phyloP scores from a whole-genome alignment of 257 asterid species.

The Linderniella brevidens region DNA sequence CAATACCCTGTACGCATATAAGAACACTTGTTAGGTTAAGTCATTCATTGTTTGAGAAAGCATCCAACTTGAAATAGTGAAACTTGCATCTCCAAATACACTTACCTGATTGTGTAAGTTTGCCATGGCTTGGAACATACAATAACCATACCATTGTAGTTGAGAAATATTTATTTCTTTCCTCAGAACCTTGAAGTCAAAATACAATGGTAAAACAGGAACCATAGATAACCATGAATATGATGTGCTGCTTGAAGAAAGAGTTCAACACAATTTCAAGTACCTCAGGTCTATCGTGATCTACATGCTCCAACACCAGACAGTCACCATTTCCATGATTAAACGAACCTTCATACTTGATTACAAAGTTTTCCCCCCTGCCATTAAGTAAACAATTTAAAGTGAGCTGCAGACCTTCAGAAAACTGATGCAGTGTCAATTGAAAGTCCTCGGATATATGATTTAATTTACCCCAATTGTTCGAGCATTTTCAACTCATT shows the following conservation, averaged over 20 bases:
- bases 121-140: slow-evolving; percentile 87
- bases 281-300: slow-evolving; percentile 96
- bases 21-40: background rate
- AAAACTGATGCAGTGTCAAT: too few relatives aligned
- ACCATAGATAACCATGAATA: background rate
- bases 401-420: slow-evolving; percentile 2
- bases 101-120: slow-evolving; percentile 79
- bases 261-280: slow-evolving; percentile 1
- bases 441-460: slow-evolving; percentile 6
- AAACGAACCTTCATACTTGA: slow-evolving; percentile 67
- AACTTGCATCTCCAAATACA: slow-evolving; percentile 13
- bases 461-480: slow-evolving; percentile 56
- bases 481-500: slow-evolving; percentile 89
- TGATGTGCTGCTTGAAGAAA: slow-evolving; percentile 9
- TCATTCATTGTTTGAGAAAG: too few relatives aligned
- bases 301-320: slow-evolving; percentile 72
- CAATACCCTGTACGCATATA: slow-evolving; percentile 42
- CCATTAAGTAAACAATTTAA: slow-evolving; percentile 14
- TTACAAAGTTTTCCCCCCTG: slow-evolving; percentile 81
- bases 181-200: slow-evolving; percentile 42
- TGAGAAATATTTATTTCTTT: slow-evolving; percentile 46
- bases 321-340: slow-evolving; percentile 49
- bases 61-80: slow-evolving; percentile 6
- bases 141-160: slow-evolving; percentile 79
- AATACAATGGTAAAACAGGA: slow-evolving; percentile 9